Evolutionary conservation across 176 grass and related monocot genomes (phyloP).

Genomic region (Carex scoparia): DNA sequence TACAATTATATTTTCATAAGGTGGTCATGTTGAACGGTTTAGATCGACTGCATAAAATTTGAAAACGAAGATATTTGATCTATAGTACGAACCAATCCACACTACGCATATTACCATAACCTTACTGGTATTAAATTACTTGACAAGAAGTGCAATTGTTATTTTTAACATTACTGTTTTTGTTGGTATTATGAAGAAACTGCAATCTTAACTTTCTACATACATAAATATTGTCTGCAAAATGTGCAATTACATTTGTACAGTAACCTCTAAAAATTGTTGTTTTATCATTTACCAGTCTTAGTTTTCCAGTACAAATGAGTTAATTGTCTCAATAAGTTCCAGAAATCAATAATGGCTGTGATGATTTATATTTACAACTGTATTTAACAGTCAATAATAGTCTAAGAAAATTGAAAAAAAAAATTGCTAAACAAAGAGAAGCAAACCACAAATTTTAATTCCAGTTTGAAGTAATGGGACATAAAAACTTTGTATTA

Average conservation of each 20-base stretch:
- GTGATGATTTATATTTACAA: background rate
- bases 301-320: background rate
- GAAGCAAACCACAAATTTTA: background rate
- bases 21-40: too few relatives aligned
- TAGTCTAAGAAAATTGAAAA: too few relatives aligned
- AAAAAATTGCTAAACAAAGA: too few relatives aligned
- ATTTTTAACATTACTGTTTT: background rate
- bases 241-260: background rate
- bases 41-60: too few relatives aligned
- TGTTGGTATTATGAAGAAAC: background rate
- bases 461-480: background rate
- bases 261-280: background rate
- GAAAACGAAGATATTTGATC: too few relatives aligned
- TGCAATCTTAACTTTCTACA: background rate
- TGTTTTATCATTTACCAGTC: background rate
- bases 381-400: background rate
- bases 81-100: too few relatives aligned
- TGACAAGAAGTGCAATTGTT: background rate
- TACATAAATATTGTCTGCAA: background rate
- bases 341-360: background rate
- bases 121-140: background rate
- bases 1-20: too few relatives aligned
- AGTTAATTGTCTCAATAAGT: background rate
- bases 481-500: background rate
- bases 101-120: too few relatives aligned